Evolutionary conservation across 2,329 filamentous ascomycete species (phyloP), one percentile per base, ranked within the genome.

Genomic region (Diatrype stigma): DNA sequence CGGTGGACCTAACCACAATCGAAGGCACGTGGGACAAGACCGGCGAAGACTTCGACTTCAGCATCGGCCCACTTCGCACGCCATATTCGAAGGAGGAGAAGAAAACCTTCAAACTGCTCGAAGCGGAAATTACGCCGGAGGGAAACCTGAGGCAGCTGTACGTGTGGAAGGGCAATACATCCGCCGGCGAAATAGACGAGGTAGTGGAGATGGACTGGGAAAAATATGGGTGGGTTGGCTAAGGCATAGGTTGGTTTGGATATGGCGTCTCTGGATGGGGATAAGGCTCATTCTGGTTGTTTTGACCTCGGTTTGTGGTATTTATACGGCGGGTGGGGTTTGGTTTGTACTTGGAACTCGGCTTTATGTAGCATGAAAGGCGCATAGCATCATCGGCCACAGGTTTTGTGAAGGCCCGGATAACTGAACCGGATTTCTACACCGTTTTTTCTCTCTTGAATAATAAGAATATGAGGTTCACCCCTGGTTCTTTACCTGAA

Each of bases 71-170:
- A 0, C 67, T 83, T 49, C 70, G 76, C 42, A 56, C 60, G 8
- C 64, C 60, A 42, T 57, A 73, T 17, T 55, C 60, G 2, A 56
- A 59, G 12, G 65, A 67, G 1, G 62, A 72, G 47, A 84, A 84
- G 69, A 73, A 77, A 65, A 80, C 74, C 48, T 82, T 77, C 52
- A 61, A 63, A 11, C 63, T 85, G 5, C 63, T 69, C 16, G 75
- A 78, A 35, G 72, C 73, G 1, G 68, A 73, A 37, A 56, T 70
- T 10, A 68, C 73, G 30, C 65, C 63, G 3, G 55, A 66, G 17
- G 72, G 73, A 23, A 67, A 67, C 42, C 68, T 84, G 7, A 72
- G 74, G n/a, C 81, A 85, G 61, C 69, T 80, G 45, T 84, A 83
- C 52, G 68, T 84, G 7, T 71, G 73, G 55, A 69, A 71, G 28